Evolutionary conservation across 129 eudicot genomes (phyloP), one percentile per base, ranked within the genome.

Genomic region (Oenanthe sinensis): DNA sequence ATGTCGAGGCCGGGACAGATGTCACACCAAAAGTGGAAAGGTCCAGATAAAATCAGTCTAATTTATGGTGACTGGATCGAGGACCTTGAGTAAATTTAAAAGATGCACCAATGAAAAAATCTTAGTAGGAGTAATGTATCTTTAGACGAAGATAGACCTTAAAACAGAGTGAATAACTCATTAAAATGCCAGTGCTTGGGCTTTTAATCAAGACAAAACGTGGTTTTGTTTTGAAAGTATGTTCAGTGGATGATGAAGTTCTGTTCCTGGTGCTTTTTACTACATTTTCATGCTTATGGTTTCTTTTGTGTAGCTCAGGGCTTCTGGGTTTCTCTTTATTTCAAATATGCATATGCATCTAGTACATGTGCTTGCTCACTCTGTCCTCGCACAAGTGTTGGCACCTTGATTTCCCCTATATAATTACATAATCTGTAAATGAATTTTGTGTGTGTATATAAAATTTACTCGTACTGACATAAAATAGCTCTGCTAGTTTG

Each of bases 11-110:
- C 92, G 2, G 99, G 97, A 50, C 90, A 76, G 63, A 85, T 93
- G 74, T 79, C 88, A 42, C 17, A 67, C 43, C 83, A 87, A 79
- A 96, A 90, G 80, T 96, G 99, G 99, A 96, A 96, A 82, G 99
- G 99, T 44, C 99, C 99, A 0, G 93, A 96, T 82, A 96, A 89
- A 82, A 96, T 96, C 63, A 96, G 99, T 77, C 93, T 87, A 78
- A 96, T 96, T 75, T 96, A 96, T 49, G 99, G 99, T 43, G 99
- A 96, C 81, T 96, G 99, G 99, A 92, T 92, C 42, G 99, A 96
- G 44, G 97, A 92, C 44, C 82, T 95, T 47, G 91, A 91, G 80
- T 87, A 82, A 65, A 65, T 42, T 62, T 4, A 30, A 2, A 50
- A 69, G 72, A 4, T 67, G 42, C 40, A 67, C 22, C 43, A 30